Evolutionary conservation across 225 moss, liverwort and hornwort species (phyloP).

Genomic region (Marchantia polymorpha): DNA sequence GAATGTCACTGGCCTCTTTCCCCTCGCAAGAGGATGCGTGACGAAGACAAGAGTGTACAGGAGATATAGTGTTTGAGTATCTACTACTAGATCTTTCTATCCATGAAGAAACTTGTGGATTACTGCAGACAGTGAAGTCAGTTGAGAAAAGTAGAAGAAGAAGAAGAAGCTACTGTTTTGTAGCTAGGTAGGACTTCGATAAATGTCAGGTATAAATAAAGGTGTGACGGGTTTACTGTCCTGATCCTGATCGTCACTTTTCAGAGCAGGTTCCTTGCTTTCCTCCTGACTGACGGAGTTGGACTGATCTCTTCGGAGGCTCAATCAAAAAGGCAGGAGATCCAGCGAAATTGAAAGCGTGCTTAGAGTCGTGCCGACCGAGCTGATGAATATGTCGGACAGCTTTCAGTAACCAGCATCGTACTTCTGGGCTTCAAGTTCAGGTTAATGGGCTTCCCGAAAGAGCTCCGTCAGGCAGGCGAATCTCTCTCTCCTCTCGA

Average conservation of each 20-base stretch:
- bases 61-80: conserved; percentile 5
- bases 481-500: neutral
- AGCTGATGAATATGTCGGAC: conserved; percentile 9
- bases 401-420: neutral
- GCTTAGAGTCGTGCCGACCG: neutral
- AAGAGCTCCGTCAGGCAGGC: conserved; percentile 12
- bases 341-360: neutral
- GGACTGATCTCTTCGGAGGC: neutral
- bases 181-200: conserved; percentile 13
- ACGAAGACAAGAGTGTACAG: conserved; percentile 19
- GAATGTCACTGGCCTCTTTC: conserved; percentile 7
- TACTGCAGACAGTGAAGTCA: conserved; percentile 9
- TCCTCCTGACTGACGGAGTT: neutral
- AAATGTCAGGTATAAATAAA: conserved; percentile 10
- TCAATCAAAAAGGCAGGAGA: conserved; percentile 6
- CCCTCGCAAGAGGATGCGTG: neutral
- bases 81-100: neutral
- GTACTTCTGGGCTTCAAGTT: conserved; percentile 3
- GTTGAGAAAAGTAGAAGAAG: neutral
- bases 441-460: conserved; percentile 4
- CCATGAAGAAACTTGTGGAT: neutral
- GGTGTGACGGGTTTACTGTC: conserved; percentile 2
- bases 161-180: conserved; percentile 7
- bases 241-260: conserved; percentile 6
- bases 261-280: conserved; percentile 1